These are phyloP conservation scores for Toxicodendron radicans DNA, from an alignment of 345 rosid species.

Conservation along the genomic window DNA sequence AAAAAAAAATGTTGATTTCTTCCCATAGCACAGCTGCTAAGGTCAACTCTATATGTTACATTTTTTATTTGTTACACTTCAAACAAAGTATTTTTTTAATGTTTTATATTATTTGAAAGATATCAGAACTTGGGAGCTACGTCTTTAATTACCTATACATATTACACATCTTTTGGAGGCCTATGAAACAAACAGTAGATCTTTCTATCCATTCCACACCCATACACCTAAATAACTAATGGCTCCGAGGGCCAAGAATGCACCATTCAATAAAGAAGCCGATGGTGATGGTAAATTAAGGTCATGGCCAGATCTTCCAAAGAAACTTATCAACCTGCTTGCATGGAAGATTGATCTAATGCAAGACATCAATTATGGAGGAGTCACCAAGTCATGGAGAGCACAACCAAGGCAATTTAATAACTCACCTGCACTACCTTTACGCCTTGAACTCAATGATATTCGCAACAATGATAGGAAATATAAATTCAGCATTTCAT, in stretches of 20 bases:
- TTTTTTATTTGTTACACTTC: too few relatives aligned
- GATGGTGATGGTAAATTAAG: background rate
- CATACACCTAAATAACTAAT: background rate
- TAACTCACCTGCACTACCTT: background rate
- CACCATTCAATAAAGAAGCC: background rate
- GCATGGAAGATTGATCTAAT: slow-evolving; percentile 10
- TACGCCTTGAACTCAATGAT: slow-evolving; percentile 24
- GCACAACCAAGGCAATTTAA: slow-evolving; percentile 8
- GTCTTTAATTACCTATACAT: background rate
- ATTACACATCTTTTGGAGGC: too few relatives aligned
- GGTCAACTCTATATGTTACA: too few relatives aligned
- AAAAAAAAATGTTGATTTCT: too few relatives aligned
- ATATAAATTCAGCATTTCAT: background rate
- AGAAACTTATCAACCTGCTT: slow-evolving; percentile 21
- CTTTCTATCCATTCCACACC: too few relatives aligned
- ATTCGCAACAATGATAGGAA: background rate
- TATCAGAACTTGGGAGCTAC: background rate
- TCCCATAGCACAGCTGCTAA: too few relatives aligned
- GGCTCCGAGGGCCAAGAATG: background rate
- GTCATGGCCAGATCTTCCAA: slow-evolving; percentile 31
- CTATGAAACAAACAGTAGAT: too few relatives aligned
- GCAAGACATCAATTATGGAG: slow-evolving; percentile 9
- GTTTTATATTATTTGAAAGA: background rate
- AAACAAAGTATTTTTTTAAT: too few relatives aligned
- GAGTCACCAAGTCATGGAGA: slow-evolving; percentile 29